These are phyloP conservation scores for Monascus purpureus DNA, from an alignment of 495 filamentous ascomycete genomes.

Conservation along the genomic window DNA sequence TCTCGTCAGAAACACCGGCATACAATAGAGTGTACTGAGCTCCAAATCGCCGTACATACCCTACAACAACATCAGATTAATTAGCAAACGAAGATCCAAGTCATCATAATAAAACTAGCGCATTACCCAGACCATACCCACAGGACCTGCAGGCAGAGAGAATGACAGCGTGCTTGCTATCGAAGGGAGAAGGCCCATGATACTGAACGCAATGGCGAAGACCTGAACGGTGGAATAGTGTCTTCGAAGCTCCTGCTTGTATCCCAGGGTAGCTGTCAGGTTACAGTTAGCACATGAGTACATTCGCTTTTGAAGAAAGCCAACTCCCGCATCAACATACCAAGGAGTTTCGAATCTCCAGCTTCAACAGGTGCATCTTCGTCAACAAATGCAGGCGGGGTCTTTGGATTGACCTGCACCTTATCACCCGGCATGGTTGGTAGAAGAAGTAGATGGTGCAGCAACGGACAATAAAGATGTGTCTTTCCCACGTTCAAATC, in stretches of 20 bases:
- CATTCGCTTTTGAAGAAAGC: neutral
- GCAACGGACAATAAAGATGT: too few relatives aligned
- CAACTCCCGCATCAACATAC: slow-evolving; percentile 6
- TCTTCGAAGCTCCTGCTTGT: slow-evolving; percentile 55
- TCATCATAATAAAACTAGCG: neutral
- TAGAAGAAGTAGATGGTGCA: too few relatives aligned
- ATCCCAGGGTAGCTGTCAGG: slow-evolving; percentile 33
- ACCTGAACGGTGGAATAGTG: slow-evolving; percentile 54
- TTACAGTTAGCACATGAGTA: slow-evolving; percentile 1
- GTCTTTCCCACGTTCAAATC: too few relatives aligned
- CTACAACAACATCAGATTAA: slow-evolving; percentile 13
- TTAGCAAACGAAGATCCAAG: slow-evolving; percentile 5
- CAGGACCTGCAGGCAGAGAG: slow-evolving; percentile 52
- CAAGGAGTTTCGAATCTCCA: slow-evolving; percentile 20
- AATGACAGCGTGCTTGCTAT: slow-evolving; percentile 54
- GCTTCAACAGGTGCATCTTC: slow-evolving; percentile 6
- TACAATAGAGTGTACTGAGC: too few relatives aligned
- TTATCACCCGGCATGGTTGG: neutral
- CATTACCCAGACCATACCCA: slow-evolving; percentile 53
- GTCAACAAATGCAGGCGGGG: slow-evolving; percentile 2
- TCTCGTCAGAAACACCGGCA: slow-evolving; percentile 4
- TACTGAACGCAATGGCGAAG: slow-evolving; percentile 59
- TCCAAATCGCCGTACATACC: too few relatives aligned
- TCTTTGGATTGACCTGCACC: slow-evolving; percentile 4
- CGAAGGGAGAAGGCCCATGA: slow-evolving; percentile 60